A percentile compares a stretch with the other conserved stretches of the same genome.
phyloP scores from a whole-genome alignment of 2,329 filamentous ascomycete genomes.

The Fusarium odoratissimum region DNA sequence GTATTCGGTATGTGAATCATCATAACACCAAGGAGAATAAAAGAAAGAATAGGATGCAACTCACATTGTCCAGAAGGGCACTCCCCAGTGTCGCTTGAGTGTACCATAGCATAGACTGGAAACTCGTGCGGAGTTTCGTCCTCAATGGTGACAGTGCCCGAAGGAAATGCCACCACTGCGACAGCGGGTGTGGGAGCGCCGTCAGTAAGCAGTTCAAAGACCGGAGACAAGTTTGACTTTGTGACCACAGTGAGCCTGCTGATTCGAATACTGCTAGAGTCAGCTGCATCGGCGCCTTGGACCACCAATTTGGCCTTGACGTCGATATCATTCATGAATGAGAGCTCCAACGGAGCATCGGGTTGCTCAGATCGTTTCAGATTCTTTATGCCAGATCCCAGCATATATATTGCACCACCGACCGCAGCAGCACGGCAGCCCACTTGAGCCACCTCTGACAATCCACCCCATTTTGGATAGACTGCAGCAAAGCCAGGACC shows the following conservation, averaged over 20 bases:
- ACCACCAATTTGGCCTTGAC: conserved; percentile 68
- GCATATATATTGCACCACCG: conserved; percentile 89
- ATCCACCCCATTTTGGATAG: conserved; percentile 91
- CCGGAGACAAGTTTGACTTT: conserved; percentile 68
- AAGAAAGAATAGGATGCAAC: conserved; percentile 55
- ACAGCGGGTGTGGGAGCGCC: conserved; percentile 81
- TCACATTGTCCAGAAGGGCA: conserved; percentile 91
- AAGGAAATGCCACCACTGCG: conserved; percentile 75
- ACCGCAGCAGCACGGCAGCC: conserved; percentile 91
- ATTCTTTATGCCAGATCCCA: conserved; percentile 74
- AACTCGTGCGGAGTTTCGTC: conserved; percentile 51
- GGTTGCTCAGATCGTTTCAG: conserved; percentile 34
- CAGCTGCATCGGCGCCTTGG: conserved; percentile 52
- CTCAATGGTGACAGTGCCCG: conserved; percentile 56
- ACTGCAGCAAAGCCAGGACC: conserved; percentile 91
- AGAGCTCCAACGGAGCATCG: conserved; percentile 55
- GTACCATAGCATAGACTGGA: conserved; percentile 73
- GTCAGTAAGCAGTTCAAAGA: conserved; percentile 80
- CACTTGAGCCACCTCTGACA: conserved; percentile 90
- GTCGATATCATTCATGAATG: conserved; percentile 67
- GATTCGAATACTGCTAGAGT: conserved; percentile 51
- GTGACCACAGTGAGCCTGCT: conserved; percentile 76
- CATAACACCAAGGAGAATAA: conserved; percentile 67
- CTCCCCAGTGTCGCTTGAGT: conserved; percentile 93
- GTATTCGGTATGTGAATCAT: conserved; percentile 89